A percentile compares a stretch with the other conserved stretches of the same genome.
phyloP scores from a whole-genome alignment of 140 eudicot species.

The Anethum foeniculum region DNA sequence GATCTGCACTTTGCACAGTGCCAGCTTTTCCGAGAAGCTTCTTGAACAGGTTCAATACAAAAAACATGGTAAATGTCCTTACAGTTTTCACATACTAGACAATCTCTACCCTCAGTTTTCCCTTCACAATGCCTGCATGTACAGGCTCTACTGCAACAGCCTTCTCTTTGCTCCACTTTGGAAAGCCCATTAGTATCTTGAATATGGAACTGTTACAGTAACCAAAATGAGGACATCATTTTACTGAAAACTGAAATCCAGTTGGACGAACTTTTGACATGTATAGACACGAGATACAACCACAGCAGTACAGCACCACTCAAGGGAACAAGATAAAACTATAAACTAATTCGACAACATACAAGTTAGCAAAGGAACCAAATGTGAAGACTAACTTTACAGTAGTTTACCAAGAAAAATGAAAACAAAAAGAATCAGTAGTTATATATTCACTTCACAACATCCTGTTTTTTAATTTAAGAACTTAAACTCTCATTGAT shows the following conservation, averaged over 20 bases:
- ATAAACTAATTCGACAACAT: neutral
- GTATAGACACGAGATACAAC: neutral
- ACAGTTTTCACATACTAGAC: conserved; percentile 78
- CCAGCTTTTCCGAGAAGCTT: conserved; percentile 60
- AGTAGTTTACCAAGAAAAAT: neutral
- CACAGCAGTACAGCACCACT: neutral
- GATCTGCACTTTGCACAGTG: conserved; percentile 59
- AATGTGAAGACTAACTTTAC: neutral
- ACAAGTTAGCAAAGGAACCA: neutral
- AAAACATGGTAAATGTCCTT: conserved; percentile 68
- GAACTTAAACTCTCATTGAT: neutral
- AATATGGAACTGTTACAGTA: conserved; percentile 29
- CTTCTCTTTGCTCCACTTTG: conserved; percentile 34
- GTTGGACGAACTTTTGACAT: neutral
- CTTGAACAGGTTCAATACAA: conserved; percentile 53
- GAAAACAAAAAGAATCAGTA: neutral
- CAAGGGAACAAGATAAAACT: neutral
- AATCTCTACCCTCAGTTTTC: conserved; percentile 40
- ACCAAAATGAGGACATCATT: neutral
- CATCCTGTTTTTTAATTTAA: neutral
- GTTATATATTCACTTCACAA: neutral
- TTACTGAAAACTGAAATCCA: neutral
- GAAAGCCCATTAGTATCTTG: conserved; percentile 23
- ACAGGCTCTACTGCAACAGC: conserved; percentile 15
- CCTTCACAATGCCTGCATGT: conserved; percentile 55